These are phyloP conservation scores for Pseudopyricularia cyperi DNA, from an alignment of 2,329 filamentous ascomycete genomes.

Conservation along the genomic window DNA sequence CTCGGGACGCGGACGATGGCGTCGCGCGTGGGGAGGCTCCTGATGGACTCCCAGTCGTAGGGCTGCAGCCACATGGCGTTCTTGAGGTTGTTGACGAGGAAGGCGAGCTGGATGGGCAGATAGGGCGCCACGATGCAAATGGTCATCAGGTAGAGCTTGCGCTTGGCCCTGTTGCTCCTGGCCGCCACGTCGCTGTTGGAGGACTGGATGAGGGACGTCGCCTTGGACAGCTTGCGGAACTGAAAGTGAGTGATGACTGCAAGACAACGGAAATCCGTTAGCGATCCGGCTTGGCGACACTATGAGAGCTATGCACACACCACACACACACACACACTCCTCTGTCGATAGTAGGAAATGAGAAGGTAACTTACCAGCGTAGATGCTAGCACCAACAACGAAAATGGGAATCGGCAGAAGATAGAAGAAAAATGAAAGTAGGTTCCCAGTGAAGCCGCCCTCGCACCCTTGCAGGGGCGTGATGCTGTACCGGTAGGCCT, in stretches of 20 bases:
- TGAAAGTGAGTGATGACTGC: conserved; percentile 1
- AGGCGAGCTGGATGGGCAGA: conserved; percentile 30
- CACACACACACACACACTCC: no score
- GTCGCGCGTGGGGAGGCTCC: conserved; percentile 28
- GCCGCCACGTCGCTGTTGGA: conserved; percentile 24
- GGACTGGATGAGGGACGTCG: conserved; percentile 20
- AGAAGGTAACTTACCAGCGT: conserved; percentile 13
- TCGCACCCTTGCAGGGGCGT: conserved; percentile 36
- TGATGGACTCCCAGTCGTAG: conserved; percentile 29
- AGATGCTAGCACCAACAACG: conserved; percentile 27
- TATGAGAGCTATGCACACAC: no score
- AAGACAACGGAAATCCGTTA: conserved; percentile 14
- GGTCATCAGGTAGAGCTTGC: conserved; percentile 43
- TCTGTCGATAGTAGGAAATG: no score
- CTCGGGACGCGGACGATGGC: conserved; percentile 32
- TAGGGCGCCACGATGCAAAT: conserved; percentile 37
- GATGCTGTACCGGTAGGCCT: conserved; percentile 34
- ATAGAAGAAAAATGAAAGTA: conserved; percentile 35
- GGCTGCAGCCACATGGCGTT: conserved; percentile 15
- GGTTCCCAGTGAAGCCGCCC: conserved; percentile 27
- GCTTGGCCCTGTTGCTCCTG: conserved; percentile 32
- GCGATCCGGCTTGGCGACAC: no score
- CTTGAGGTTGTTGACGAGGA: conserved; percentile 27
- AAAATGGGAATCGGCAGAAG: conserved; percentile 30
- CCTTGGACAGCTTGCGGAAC: conserved; percentile 32